A percentile compares a stretch with the other conserved stretches of the same genome.
Conservation (phyloP, 805 yeast genomes). For the Priceomyces castillae region DNA sequence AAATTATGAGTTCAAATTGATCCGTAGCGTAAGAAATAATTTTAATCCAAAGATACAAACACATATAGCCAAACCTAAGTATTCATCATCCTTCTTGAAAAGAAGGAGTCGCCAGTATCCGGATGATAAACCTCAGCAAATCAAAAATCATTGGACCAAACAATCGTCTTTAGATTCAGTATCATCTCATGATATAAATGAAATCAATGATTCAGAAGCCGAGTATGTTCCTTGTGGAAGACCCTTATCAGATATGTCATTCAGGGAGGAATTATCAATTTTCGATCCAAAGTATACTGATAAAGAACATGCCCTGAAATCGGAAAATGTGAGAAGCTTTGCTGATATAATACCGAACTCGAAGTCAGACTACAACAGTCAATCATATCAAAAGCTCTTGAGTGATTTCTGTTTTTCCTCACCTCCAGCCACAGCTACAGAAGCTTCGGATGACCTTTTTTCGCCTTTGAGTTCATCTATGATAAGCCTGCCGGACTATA, state of each 20-base stretch:
- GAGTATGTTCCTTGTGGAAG: background rate
- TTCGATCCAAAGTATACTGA: background rate
- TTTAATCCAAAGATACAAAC: conserved; percentile 12
- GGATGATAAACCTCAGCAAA: background rate
- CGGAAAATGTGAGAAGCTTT: background rate
- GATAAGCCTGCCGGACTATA: background rate
- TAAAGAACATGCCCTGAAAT: background rate
- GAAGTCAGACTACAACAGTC: conserved; percentile 31
- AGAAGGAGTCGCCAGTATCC: conserved; percentile 15
- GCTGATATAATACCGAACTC: background rate
- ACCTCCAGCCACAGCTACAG: conserved; percentile 11
- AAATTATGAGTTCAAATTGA: conserved; percentile 57
- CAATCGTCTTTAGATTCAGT: background rate
- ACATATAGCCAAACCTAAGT: conserved; percentile 32
- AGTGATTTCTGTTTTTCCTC: conserved; percentile 60
- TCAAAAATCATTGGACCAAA: background rate
- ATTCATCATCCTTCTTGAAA: conserved; percentile 37
- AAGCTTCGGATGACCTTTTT: background rate
- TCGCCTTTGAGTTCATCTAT: background rate
- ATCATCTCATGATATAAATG: background rate
- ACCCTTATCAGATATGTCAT: background rate
- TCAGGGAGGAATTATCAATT: background rate
- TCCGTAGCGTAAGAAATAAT: conserved; percentile 16
- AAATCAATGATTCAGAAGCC: background rate
- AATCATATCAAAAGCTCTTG: conserved; percentile 54